Base-by-base conservation (phyloP, 1,284 basidiomycete species). In the Rhodotorula sp. region DNA sequence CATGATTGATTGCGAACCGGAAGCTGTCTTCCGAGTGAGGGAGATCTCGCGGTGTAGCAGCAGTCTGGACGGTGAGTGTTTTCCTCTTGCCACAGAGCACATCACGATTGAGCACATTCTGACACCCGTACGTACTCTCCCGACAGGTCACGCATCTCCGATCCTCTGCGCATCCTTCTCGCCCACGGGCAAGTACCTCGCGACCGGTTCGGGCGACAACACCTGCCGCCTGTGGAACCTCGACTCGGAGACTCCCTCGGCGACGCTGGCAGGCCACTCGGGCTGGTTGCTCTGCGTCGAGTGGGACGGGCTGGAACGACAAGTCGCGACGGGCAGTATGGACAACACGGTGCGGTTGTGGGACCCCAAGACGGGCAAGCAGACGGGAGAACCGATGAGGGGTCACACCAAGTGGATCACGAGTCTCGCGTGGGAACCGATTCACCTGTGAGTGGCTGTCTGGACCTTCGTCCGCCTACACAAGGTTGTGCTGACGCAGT, bases 361-460 rank as follows among this genome's bases (percentile, higher is more conserved):
- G 94, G 90, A 95, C 79, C 91, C 92, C 18, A 90, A 90, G 80
- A 90, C 90, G 0, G 94, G 94, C 18, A 91, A 91, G 79, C 84
- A 90, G 0, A 85, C 91, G 20, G 93, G 93, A 31, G 90, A 92
- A 69, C 91, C 91, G 0, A 82, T 97, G 71, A 90, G 89, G 77
- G 96, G 96, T 0, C 97, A 99, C 80, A 86, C 92, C 46, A 98
- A 98, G 84, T 98, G 96, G 94, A 89, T 99, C 74, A 98, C 91
- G 0, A 91, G 91, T n/a, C 86, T 99, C 29, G 87, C 94, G 39
- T 99, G 95, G 91, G 96, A 99, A 80, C 96, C 97, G 8, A 88
- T 94, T 62, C 97, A 99, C 81, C 84, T 96, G 90, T 91, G 78
- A 60, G 84, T 39, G 46, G 49, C 12, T 20, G 26, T 23, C 34